Percentiles rank a stretch among this genome's conserved stretches.
These are phyloP conservation scores for Rhizophora apiculata DNA, from an alignment of 345 rosid species.

Conservation along the genomic window DNA sequence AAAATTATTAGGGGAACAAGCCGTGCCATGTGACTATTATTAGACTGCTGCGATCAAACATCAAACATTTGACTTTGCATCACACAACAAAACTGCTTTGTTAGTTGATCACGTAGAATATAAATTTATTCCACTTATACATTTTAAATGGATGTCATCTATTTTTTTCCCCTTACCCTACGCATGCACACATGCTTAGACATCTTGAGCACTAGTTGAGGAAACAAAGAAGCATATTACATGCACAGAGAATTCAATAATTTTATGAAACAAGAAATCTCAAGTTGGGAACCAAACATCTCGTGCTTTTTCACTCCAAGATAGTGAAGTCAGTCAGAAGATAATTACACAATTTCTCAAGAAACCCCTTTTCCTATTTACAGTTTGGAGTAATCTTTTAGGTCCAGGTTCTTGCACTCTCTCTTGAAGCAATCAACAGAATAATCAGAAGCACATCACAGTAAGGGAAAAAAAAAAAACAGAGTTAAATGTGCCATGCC, in stretches of 20 bases:
- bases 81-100: too few relatives aligned
- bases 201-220: background rate
- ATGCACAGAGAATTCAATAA: background rate
- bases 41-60: too few relatives aligned
- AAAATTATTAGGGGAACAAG: too few relatives aligned
- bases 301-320: conserved; percentile 8
- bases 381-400: conserved; percentile 23
- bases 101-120: too few relatives aligned
- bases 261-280: background rate
- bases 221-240: background rate
- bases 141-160: too few relatives aligned
- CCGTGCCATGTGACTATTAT: too few relatives aligned
- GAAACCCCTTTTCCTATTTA: conserved; percentile 30
- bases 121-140: too few relatives aligned
- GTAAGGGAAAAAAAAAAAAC: background rate
- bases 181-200: too few relatives aligned
- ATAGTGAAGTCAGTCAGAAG: conserved; percentile 10
- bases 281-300: background rate
- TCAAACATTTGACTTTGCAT: too few relatives aligned
- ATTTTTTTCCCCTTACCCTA: too few relatives aligned
- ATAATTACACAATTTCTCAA: conserved; percentile 33
- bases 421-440: conserved; percentile 21
- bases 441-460: background rate
- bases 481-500: background rate
- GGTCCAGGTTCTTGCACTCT: conserved; percentile 18